These are phyloP conservation scores for Dryas integrifolia DNA, from an alignment of 331 rosid species.

Conservation along the genomic window DNA sequence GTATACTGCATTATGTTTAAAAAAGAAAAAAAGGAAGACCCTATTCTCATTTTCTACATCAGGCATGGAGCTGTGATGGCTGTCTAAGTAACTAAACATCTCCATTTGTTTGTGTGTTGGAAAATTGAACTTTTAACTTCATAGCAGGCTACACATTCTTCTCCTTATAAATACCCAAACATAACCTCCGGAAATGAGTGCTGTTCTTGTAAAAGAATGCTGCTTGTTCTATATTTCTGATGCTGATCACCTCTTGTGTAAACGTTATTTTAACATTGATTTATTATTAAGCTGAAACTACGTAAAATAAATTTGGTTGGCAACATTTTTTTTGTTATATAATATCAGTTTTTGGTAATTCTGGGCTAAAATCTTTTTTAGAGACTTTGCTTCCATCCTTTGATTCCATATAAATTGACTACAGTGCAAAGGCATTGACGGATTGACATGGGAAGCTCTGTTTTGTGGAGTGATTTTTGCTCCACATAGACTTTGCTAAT, in stretches of 20 bases:
- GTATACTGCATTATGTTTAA: conserved; percentile 39
- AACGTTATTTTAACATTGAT: conserved; percentile 32
- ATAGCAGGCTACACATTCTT: conserved; percentile 34
- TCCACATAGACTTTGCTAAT: no score
- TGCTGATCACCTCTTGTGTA: conserved; percentile 34
- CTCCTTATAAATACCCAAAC: conserved; percentile 31
- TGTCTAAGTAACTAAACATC: conserved; percentile 34
- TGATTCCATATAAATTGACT: no score
- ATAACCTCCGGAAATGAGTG: conserved; percentile 25
- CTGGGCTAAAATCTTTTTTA: no score
- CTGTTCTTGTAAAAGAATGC: conserved; percentile 46
- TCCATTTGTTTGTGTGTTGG: conserved; percentile 43
- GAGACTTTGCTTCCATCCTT: no score
- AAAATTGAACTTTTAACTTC: conserved; percentile 42
- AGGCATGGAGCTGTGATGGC: conserved; percentile 48
- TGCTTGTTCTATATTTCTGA: conserved; percentile 38
- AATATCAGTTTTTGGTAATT: no score
- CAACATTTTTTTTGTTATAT: no score
- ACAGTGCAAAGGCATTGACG: no score
- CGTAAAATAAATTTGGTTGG: conserved; percentile 30
- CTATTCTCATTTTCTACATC: conserved; percentile 32
- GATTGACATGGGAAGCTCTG: no score
- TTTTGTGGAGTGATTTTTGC: no score
- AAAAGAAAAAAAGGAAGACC: conserved; percentile 29
- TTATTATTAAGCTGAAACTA: conserved; percentile 34